Base-by-base conservation (phyloP, 2,329 filamentous ascomycete genomes). In the Sporothrix phasma region DNA sequence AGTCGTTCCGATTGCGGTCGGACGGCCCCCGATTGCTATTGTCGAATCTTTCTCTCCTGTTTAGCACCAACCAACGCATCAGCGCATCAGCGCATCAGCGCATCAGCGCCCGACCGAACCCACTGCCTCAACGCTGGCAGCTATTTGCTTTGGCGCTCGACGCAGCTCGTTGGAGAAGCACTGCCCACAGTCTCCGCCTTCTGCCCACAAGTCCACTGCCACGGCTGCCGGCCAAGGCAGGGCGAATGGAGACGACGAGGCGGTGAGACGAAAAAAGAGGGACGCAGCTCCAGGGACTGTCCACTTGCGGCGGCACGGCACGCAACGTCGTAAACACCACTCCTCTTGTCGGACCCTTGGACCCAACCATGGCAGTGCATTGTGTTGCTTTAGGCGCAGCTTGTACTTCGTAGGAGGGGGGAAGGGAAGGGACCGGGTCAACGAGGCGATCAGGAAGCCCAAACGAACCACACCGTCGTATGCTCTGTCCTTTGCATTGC, bases 251-350 rank as follows among this genome's bases (percentile, higher is more conserved):
- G 31, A 49, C 31, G 31, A 61, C 31, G 45, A 26, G 59, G 59
- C 59, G 59, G 59, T 61, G 59, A 61, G 59, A 61, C 43, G 45
- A 51, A 26, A 47, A 51, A 49, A 59, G 37, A 58, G 39, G 39
- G 37, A 43, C 39, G n/a, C 51, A 17, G n/a, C 29, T 15, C 4
- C 22, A 29, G 22, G 17, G 22, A 31, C 43, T 37, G 41, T 22
- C 47, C 46, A 46, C 34, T 47, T 62, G 31, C 11, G 43, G 60
- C 47, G 46, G 60, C 19, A 62, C 47, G 60, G 47, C 60, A 53
- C 46, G n/a, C n/a, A n/a, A n/a, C n/a, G n/a, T n/a, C n/a, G 43
- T 39, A 26, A 49, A 51, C 45, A 61, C 29, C 26, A 39, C 29
- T 26, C 17, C 5, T 43, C 37, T 29, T 43, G 7, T 37, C 8